phyloP scores from a whole-genome alignment of 306 rosid genomes.

The Gastrolobium villosum region DNA sequence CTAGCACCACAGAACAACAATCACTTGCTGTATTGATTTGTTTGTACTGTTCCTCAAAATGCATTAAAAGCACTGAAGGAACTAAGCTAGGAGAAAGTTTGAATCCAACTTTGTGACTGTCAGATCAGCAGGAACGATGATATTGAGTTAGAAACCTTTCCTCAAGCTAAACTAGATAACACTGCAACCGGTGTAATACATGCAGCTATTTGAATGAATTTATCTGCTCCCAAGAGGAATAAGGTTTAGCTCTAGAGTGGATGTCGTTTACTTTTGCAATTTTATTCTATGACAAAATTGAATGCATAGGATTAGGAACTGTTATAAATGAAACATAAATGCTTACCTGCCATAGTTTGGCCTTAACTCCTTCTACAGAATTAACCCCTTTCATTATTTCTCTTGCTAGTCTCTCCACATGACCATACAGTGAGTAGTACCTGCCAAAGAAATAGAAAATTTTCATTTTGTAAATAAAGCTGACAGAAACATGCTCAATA shows the following conservation, averaged over 20 bases:
- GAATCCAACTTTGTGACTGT: background rate
- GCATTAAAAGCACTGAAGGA: no score
- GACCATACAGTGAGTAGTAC: conserved; percentile 83
- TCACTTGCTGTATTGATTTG: no score
- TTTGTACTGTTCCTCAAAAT: no score
- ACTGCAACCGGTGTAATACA: background rate
- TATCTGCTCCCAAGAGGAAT: background rate
- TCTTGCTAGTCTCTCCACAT: conserved; percentile 73
- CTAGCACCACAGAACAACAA: no score
- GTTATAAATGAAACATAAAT: background rate
- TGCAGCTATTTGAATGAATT: background rate
- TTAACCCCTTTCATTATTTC: conserved; percentile 69
- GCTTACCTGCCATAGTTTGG: conserved; percentile 69
- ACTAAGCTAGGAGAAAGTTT: background rate
- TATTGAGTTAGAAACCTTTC: background rate
- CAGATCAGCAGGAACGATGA: background rate
- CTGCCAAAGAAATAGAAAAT: conserved; percentile 50
- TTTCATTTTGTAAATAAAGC: background rate
- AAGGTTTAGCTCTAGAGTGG: background rate
- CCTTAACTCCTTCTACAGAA: conserved; percentile 80
- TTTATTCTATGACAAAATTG: background rate
- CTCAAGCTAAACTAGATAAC: background rate
- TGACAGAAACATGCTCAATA: background rate
- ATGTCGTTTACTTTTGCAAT: background rate
- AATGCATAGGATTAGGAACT: conserved; percentile 8